These are phyloP conservation scores for Linum usitatissimum DNA, from an alignment of 345 rosid species.

Conservation along the genomic window DNA sequence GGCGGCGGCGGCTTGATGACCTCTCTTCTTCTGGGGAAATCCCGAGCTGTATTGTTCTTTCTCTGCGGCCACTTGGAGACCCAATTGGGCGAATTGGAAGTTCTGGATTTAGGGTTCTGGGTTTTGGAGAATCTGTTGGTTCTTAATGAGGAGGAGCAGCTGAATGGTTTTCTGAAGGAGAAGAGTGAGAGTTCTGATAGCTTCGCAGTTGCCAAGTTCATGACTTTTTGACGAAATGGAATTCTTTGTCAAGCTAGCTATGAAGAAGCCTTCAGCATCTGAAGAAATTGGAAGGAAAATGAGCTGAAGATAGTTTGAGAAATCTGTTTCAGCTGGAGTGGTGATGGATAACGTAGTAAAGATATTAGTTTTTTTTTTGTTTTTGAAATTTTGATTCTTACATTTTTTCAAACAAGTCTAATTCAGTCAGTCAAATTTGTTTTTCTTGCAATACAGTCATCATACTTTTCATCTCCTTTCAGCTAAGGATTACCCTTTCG, in stretches of 20 bases:
- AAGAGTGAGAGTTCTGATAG: conserved; percentile 60
- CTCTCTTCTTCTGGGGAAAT: conserved; percentile 7
- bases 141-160: conserved; percentile 21
- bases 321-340: conserved; percentile 10
- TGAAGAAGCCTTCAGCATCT: neutral
- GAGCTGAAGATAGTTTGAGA: neutral
- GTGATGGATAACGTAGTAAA: conserved; percentile 5
- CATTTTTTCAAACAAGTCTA: neutral
- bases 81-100: conserved; percentile 26
- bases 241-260: neutral
- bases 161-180: conserved; percentile 28
- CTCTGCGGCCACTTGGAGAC: conserved; percentile 31
- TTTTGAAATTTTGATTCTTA: too few species aligned
- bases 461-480: neutral
- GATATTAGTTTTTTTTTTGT: conserved; percentile 36
- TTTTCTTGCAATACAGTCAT: neutral
- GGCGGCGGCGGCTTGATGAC: neutral
- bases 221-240: conserved; percentile 7
- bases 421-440: neutral
- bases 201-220: conserved; percentile 46
- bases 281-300: neutral
- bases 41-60: conserved; percentile 5
- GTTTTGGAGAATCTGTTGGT: conserved; percentile 26
- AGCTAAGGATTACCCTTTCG: too few species aligned
- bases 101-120: conserved; percentile 13